Evolutionary conservation across 768 basidiomycete species (phyloP).

Genomic region (Cyathus striatus): DNA sequence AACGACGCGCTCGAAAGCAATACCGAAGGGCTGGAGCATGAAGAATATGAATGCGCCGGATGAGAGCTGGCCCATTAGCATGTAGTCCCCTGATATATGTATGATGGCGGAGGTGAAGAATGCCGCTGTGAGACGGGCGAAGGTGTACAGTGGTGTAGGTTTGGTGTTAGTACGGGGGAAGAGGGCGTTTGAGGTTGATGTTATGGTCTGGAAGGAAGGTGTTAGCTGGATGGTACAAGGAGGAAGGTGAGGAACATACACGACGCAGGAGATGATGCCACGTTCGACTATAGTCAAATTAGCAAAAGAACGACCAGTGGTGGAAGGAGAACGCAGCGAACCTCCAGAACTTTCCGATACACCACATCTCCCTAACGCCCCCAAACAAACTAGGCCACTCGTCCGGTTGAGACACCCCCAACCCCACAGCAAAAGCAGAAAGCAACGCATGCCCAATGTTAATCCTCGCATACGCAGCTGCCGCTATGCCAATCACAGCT

Average conservation of each 20-base stretch:
- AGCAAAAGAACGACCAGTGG: not conserved
- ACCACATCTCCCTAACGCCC: slow-evolving; percentile 19
- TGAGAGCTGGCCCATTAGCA: slow-evolving; percentile 18
- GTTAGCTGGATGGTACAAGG: not conserved
- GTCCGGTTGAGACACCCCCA: slow-evolving; percentile 11
- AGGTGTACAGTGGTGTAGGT: too few species aligned
- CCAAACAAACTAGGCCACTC: slow-evolving; percentile 24
- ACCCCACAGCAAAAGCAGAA: slow-evolving; percentile 4
- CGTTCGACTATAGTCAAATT: slow-evolving; percentile 8
- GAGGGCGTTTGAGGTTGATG: not conserved
- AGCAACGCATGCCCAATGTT: slow-evolving; percentile 6
- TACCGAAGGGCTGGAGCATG: slow-evolving; percentile 25
- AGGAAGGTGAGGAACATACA: slow-evolving; percentile 5
- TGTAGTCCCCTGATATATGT: slow-evolving; percentile 26
- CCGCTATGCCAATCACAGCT: not conserved
- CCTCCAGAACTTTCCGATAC: slow-evolving; percentile 25
- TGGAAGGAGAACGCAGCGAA: slow-evolving; percentile 7
- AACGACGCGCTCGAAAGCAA: slow-evolving; percentile 18
- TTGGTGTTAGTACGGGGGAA: not conserved
- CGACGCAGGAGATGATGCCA: slow-evolving; percentile 20
- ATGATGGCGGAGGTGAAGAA: slow-evolving; percentile 27
- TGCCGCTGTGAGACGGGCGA: slow-evolving; percentile 13
- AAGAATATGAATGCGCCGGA: slow-evolving; percentile 25
- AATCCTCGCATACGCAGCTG: slow-evolving; percentile 2
- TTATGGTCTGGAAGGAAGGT: too few species aligned